Percentiles rank a stretch among this genome's conserved stretches.
Conservation (phyloP, 2,329 filamentous ascomycete species). For the Penicillium concentricum region DNA sequence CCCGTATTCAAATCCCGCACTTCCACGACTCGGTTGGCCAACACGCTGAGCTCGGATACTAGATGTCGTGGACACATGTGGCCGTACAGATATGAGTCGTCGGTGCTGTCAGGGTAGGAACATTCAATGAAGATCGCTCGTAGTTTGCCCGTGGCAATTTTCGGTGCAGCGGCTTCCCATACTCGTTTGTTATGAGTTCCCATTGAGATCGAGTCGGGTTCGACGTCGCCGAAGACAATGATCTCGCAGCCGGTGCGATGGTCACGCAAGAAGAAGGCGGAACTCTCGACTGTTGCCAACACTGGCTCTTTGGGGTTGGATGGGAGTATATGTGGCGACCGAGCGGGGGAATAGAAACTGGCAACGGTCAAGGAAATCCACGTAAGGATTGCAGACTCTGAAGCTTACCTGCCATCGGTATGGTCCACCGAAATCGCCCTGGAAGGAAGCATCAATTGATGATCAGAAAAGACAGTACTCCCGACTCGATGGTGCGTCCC, state of each 20-base stretch:
- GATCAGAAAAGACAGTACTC: constrained; percentile 43
- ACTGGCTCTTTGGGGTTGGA: constrained; percentile 18
- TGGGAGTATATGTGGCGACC: constrained; percentile 26
- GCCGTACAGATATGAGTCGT: constrained; percentile 77
- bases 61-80: constrained; percentile 84
- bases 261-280: constrained; percentile 89
- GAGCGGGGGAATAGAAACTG: constrained; percentile 34
- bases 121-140: constrained; percentile 92
- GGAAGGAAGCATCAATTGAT: constrained; percentile 49
- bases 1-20: constrained; percentile 41
- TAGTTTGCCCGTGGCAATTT: constrained; percentile 70
- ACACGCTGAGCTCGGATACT: constrained; percentile 69
- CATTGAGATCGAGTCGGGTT: constrained; percentile 82
- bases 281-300: constrained; percentile 62
- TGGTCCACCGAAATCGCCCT: constrained; percentile 35
- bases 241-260: constrained; percentile 69
- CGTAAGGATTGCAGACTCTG: background rate
- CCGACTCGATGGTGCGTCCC: constrained; percentile 60
- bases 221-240: constrained; percentile 92
- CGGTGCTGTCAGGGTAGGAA: constrained; percentile 80
- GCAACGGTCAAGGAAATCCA: background rate
- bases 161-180: constrained; percentile 86
- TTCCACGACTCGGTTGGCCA: constrained; percentile 70
- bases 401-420: constrained; percentile 32
- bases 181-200: constrained; percentile 77